Evolutionary conservation across 345 rosid genomes (phyloP).

Genomic region (Gossypium australe): DNA sequence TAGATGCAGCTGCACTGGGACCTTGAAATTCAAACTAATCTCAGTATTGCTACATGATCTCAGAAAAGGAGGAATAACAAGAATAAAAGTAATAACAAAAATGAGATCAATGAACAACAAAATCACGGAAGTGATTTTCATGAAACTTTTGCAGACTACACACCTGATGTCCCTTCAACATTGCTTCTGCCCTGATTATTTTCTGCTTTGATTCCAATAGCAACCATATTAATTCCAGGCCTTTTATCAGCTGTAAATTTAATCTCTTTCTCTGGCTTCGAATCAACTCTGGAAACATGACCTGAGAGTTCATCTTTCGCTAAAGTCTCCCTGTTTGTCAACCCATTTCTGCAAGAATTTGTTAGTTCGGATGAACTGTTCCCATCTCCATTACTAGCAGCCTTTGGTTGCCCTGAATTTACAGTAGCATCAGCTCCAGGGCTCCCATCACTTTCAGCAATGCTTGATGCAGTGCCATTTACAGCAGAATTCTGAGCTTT

Average conservation of each 20-base stretch:
- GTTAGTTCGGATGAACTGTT: slow-evolving; percentile 36
- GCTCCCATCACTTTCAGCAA: slow-evolving; percentile 49
- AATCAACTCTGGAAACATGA: slow-evolving; percentile 35
- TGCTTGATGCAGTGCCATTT: slow-evolving; percentile 35
- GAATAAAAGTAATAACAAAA: not conserved
- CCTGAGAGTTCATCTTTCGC: slow-evolving; percentile 41
- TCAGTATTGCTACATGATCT: slow-evolving; percentile 1
- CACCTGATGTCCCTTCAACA: slow-evolving; percentile 45
- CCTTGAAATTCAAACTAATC: slow-evolving; percentile 29
- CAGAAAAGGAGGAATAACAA: not conserved
- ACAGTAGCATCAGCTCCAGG: slow-evolving; percentile 28
- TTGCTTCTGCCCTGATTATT: slow-evolving; percentile 33
- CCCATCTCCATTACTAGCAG: slow-evolving; percentile 35
- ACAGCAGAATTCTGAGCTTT: slow-evolving; percentile 27
- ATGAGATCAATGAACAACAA: not conserved
- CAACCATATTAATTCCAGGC: slow-evolving; percentile 29
- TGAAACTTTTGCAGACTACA: slow-evolving; percentile 12
- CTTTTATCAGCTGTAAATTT: slow-evolving; percentile 41
- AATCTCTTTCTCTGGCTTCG: slow-evolving; percentile 40
- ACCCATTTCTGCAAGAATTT: slow-evolving; percentile 32
- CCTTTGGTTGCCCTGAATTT: slow-evolving; percentile 25
- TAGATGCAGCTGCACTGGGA: slow-evolving; percentile 30
- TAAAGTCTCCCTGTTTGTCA: slow-evolving; percentile 45
- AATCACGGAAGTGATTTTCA: not conserved
- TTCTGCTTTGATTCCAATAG: slow-evolving; percentile 41